Percentiles rank a stretch among this genome's conserved stretches.
phyloP scores from a whole-genome alignment of 2,329 filamentous ascomycete species.

The Alternaria metachromatica region DNA sequence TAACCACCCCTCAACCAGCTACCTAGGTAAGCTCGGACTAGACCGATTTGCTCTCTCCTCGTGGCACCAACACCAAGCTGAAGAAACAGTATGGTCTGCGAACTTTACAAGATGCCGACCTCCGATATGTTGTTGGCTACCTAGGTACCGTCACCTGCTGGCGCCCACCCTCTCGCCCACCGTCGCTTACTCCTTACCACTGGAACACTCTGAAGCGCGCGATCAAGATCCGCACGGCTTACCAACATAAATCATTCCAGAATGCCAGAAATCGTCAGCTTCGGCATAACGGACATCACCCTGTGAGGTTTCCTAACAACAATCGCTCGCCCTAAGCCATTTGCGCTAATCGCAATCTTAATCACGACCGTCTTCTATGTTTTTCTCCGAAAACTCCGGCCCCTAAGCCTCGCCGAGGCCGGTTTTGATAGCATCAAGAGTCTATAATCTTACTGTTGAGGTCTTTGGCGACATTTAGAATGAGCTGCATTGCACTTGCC shows the following conservation, averaged over 20 bases:
- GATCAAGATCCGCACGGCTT: not conserved
- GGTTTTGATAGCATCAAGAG: not conserved
- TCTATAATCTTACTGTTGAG: not conserved
- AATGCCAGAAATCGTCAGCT: not conserved
- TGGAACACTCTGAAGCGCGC: not conserved
- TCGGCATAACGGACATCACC: not conserved
- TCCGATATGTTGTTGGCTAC: not conserved
- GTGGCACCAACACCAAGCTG: not conserved
- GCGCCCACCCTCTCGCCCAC: not conserved
- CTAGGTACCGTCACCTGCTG: not conserved
- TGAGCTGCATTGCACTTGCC: not conserved
- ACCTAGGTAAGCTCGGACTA: not conserved
- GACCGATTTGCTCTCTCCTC: not conserved
- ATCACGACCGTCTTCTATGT: not conserved
- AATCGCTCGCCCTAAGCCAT: not conserved
- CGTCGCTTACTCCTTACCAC: not conserved
- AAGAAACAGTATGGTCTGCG: not conserved
- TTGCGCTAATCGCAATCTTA: not conserved
- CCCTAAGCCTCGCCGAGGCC: not conserved
- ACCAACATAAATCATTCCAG: not conserved
- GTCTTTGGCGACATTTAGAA: not conserved
- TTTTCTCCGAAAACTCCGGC: not conserved
- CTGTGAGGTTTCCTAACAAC: not conserved
- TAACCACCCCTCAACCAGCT: conserved; percentile 41
- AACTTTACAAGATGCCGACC: not conserved